These are phyloP conservation scores for Septoria linicola DNA, from an alignment of 2,329 filamentous ascomycete species.

Conservation along the genomic window DNA sequence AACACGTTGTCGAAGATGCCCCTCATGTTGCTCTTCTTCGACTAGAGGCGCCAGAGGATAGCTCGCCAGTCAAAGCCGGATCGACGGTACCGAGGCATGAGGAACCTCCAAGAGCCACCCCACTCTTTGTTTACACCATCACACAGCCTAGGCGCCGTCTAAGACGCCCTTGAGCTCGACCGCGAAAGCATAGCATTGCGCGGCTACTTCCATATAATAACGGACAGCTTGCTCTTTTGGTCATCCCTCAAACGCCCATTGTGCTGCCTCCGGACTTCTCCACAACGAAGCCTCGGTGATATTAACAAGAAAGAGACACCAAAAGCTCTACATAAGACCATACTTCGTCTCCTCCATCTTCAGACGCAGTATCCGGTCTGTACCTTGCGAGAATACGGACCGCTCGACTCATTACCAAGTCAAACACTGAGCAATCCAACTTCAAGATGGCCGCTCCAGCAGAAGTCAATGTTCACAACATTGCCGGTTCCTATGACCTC, in stretches of 20 bases:
- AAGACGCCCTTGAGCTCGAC: neutral
- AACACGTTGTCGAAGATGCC: constrained; percentile 4
- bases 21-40: constrained; percentile 11
- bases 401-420: neutral
- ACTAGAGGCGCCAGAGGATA: constrained; percentile 1
- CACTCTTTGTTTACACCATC: neutral
- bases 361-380: constrained; percentile 5
- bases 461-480: constrained; percentile 64
- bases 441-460: constrained; percentile 69
- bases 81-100: constrained; percentile 9
- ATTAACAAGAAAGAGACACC: neutral
- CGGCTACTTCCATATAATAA: constrained; percentile 8
- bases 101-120: neutral
- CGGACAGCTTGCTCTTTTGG: constrained; percentile 1
- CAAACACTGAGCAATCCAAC: neutral
- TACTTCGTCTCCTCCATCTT: neutral
- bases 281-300: constrained; percentile 7
- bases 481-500: constrained; percentile 70
- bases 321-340: neutral
- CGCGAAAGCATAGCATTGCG: neutral
- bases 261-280: constrained; percentile 14
- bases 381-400: constrained; percentile 15
- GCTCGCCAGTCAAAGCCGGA: neutral
- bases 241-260: constrained; percentile 1
- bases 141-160: neutral